phyloP scores from a whole-genome alignment of 2,329 filamentous ascomycete species.

The Aspergillus oerlinghausenensis region DNA sequence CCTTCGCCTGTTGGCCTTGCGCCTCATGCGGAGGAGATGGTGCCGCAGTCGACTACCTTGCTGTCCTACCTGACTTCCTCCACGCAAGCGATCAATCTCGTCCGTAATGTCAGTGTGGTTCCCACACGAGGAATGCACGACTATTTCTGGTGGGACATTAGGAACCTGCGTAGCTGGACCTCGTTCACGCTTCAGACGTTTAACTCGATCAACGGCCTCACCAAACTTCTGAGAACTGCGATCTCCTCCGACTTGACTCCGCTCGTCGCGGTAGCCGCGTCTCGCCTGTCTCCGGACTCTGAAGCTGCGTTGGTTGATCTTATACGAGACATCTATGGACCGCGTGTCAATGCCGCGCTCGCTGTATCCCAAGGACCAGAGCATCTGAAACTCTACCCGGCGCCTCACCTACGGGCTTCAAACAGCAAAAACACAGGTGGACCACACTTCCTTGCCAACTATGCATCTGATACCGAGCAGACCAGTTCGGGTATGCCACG shows the following conservation, averaged over 20 bases:
- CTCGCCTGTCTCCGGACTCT: slow-evolving; percentile 68
- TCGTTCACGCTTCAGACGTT: slow-evolving; percentile 72
- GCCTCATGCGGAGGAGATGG: slow-evolving; percentile 22
- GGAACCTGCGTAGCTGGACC: slow-evolving; percentile 78
- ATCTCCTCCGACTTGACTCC: slow-evolving; percentile 46
- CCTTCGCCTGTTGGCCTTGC: slow-evolving; percentile 21
- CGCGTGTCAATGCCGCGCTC: slow-evolving; percentile 81
- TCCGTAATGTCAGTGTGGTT: slow-evolving; percentile 70
- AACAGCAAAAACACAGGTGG: slow-evolving; percentile 40
- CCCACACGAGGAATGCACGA: slow-evolving; percentile 63
- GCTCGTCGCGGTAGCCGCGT: slow-evolving; percentile 26
- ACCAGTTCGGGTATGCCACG: slow-evolving; percentile 48
- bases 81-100: slow-evolving; percentile 78
- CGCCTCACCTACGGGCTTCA: slow-evolving; percentile 33
- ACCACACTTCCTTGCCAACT: slow-evolving; percentile 51
- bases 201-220: slow-evolving; percentile 66
- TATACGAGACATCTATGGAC: slow-evolving; percentile 72
- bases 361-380: slow-evolving; percentile 67
- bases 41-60: slow-evolving; percentile 58
- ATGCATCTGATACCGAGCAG: slow-evolving; percentile 47
- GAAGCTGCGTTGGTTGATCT: slow-evolving; percentile 71
- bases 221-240: slow-evolving; percentile 66
- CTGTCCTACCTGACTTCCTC: slow-evolving; percentile 71
- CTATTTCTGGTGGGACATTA: slow-evolving; percentile 95
- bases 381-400: slow-evolving; percentile 45